Base-by-base conservation (phyloP, 805 yeast genomes). In the Wickerhamomyces ciferrii region DNA sequence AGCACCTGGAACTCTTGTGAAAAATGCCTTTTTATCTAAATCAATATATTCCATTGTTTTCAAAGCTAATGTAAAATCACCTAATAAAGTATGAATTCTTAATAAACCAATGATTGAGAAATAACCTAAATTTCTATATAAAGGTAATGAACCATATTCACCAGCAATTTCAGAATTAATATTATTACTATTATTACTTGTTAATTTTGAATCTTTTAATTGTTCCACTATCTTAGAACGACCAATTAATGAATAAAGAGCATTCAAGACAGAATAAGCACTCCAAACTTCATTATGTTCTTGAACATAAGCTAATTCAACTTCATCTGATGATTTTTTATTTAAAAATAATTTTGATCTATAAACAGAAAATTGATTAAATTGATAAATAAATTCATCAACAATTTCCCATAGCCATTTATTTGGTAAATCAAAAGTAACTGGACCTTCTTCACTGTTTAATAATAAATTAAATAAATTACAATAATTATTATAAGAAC, bases 361-460 rank as follows among this genome's bases (percentile, higher is more conserved):
- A 62, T 66, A 72, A 42, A 66, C 56, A 42, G 74, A 64, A 48
- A 71, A 74, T 52, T 68, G 65, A 55, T 72, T 72, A 63, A 69
- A 74, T 59, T 74, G 79, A 53, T 75, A 74, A 56, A 74, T 73
- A 58, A 74, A 75, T 59, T 74, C 79, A 51, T 74, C 79, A 48
- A 74, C 65, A 48, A 74, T 72, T 46, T 74, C 79, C 79, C 79
- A 75, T 21, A 71, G 62, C 79, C 79, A 74, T 51, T 68, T 67
- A 49, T 64, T 64, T 42, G 79, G 79, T 42, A 74, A 57, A 53
- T 74, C 78, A 48, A 74, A 65, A 34, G 68, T 67, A 11, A 66
- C 68, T 31, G 78, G 75, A 9, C 72, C 71, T 24, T 63, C 67
- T 46, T 67, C 69, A 39, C 67, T 61, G 60, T 71, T 72, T 49